Conservation (phyloP, 208 protist species). For the Novymonas esmeraldas region DNA sequence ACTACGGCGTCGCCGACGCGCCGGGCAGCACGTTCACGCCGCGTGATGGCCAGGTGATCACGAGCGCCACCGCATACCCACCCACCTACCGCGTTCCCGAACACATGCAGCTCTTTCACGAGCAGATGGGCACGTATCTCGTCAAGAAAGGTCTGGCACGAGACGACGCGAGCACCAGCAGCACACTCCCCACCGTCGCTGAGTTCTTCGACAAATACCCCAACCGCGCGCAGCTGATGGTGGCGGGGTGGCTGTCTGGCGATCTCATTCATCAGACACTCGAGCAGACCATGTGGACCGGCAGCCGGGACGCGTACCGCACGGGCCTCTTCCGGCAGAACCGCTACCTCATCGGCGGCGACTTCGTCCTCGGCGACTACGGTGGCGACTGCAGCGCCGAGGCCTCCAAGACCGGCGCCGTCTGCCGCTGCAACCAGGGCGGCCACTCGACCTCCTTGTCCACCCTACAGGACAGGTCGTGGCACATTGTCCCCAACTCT, state of each 20-base stretch:
- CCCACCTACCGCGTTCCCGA: constrained; percentile 20
- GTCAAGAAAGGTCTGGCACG: background rate
- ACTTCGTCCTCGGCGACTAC: constrained; percentile 63
- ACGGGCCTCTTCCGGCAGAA: constrained; percentile 47
- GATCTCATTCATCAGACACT: constrained; percentile 31
- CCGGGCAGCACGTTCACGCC: background rate
- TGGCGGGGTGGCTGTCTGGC: constrained; percentile 48
- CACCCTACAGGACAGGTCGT: background rate
- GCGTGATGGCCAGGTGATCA: constrained; percentile 35
- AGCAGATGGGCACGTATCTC: constrained; percentile 45
- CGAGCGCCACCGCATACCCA: constrained; percentile 38
- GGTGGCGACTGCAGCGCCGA: constrained; percentile 31
- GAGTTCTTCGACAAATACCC: background rate
- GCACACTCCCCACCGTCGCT: background rate
- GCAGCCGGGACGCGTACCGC: constrained; percentile 24
- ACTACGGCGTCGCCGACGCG: constrained; percentile 8
- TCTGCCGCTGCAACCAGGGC: constrained; percentile 46
- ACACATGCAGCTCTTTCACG: constrained; percentile 41
- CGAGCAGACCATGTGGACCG: constrained; percentile 8
- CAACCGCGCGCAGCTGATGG: constrained; percentile 28
- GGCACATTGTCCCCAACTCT: background rate
- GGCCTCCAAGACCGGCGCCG: constrained; percentile 25
- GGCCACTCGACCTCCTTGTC: constrained; percentile 14
- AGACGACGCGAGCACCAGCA: background rate
- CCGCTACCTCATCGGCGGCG: constrained; percentile 48